These are phyloP conservation scores for Zelopaecilomyces penicillatus DNA, from an alignment of 2,329 filamentous ascomycete genomes.

Conservation along the genomic window DNA sequence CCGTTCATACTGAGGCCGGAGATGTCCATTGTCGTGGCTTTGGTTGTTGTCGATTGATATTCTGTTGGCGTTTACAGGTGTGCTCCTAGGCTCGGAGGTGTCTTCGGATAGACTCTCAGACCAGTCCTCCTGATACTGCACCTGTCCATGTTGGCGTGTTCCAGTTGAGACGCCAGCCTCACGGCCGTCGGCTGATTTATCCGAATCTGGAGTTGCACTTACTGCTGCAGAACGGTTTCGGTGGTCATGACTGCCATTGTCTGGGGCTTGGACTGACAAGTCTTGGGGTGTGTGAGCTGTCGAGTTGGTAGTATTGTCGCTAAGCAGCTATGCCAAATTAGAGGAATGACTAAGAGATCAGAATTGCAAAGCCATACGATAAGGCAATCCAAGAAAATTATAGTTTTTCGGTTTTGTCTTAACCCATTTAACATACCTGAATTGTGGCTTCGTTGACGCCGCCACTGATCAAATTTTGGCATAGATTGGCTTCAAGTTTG, in stretches of 20 bases:
- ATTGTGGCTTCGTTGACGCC: constrained; percentile 41
- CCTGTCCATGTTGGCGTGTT: background rate
- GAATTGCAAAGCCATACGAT: too few species aligned
- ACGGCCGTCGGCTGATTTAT: too few species aligned
- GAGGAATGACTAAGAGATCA: background rate
- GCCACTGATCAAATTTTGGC: constrained; percentile 39
- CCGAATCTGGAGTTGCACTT: too few species aligned
- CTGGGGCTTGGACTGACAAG: background rate
- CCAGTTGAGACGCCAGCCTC: background rate
- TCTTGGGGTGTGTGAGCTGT: background rate
- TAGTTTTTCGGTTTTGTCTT: too few species aligned
- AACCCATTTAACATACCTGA: constrained; percentile 20
- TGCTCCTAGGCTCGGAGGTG: background rate
- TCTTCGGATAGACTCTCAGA: background rate
- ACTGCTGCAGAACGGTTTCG: background rate
- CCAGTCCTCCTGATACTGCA: background rate
- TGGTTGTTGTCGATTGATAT: background rate
- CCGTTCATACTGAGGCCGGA: constrained; percentile 17
- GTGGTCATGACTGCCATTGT: background rate
- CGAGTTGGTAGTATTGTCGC: background rate
- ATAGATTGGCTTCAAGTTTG: constrained; percentile 13
- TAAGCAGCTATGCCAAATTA: constrained; percentile 1
- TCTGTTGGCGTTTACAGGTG: background rate
- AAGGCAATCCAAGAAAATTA: too few species aligned
- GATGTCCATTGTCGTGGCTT: background rate